Evolutionary conservation across 176 grass and related monocot species (phyloP).

Genomic region (Coix lacrymajobi): DNA sequence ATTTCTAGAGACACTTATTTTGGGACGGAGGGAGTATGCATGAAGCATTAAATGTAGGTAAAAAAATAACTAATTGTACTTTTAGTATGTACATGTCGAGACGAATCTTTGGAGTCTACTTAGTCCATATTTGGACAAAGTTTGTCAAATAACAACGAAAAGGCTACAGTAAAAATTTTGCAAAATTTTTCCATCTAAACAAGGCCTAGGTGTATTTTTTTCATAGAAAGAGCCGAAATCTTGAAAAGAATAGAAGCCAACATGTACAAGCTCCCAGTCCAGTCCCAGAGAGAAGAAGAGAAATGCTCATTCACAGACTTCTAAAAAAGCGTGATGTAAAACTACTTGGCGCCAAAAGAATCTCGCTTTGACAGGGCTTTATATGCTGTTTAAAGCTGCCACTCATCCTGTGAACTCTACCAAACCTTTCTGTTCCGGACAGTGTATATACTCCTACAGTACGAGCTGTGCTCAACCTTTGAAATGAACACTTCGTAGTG

Average conservation of each 20-base stretch:
- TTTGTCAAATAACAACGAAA: too few relatives aligned
- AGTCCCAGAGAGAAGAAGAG: not conserved
- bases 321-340: constrained; percentile 29
- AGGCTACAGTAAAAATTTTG: too few relatives aligned
- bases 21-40: too few relatives aligned
- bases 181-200: too few relatives aligned
- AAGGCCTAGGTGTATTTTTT: too few relatives aligned
- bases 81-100: too few relatives aligned
- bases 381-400: constrained; percentile 30
- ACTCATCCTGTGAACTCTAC: not conserved
- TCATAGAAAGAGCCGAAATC: not conserved
- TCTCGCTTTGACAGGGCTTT: constrained; percentile 9
- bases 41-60: too few relatives aligned
- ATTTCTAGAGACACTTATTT: too few relatives aligned
- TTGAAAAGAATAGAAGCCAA: constrained; percentile 28
- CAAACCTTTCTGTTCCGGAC: not conserved
- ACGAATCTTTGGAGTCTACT: too few relatives aligned
- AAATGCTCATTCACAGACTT: not conserved
- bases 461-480: not conserved
- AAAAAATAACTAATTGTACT: too few relatives aligned
- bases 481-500: not conserved
- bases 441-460: too few relatives aligned
- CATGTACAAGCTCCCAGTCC: not conserved
- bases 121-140: too few relatives aligned
- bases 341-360: constrained; percentile 16